Conservation (phyloP, 306 rosid species). For the Rosa lucieae region DNA sequence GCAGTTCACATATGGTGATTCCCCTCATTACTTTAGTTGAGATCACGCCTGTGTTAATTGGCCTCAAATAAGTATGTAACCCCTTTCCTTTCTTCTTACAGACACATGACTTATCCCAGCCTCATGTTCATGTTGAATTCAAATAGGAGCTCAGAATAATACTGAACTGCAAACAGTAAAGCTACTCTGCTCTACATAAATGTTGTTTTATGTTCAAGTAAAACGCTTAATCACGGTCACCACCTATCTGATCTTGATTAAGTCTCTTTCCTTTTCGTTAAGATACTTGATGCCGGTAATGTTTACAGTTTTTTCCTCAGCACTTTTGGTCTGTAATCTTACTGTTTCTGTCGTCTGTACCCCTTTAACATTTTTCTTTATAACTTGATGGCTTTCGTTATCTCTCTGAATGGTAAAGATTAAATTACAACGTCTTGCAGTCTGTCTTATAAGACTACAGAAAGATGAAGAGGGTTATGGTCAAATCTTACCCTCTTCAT, state of each 20-base stretch:
- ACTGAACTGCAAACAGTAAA: background rate
- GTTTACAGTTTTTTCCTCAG: background rate
- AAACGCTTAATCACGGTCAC: background rate
- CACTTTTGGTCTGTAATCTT: background rate
- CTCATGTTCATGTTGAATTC: slow-evolving; percentile 1
- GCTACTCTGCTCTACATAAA: background rate
- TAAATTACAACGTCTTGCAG: background rate
- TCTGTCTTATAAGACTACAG: background rate
- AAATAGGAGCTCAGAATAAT: background rate
- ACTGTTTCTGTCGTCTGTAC: background rate
- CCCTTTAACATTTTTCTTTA: background rate
- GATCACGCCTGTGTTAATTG: background rate
- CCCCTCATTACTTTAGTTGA: background rate
- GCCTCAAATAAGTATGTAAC: background rate
- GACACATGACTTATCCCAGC: background rate
- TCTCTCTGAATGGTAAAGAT: background rate
- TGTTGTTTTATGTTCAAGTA: background rate
- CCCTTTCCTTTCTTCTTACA: background rate
- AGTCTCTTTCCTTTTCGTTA: background rate
- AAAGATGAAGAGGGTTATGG: background rate
- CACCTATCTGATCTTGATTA: no score
- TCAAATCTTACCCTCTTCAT: no score
- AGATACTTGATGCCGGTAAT: background rate
- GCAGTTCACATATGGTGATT: background rate
- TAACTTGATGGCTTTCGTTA: background rate